phyloP scores from a whole-genome alignment of 805 yeast species.

The Lipomyces anomalus region DNA sequence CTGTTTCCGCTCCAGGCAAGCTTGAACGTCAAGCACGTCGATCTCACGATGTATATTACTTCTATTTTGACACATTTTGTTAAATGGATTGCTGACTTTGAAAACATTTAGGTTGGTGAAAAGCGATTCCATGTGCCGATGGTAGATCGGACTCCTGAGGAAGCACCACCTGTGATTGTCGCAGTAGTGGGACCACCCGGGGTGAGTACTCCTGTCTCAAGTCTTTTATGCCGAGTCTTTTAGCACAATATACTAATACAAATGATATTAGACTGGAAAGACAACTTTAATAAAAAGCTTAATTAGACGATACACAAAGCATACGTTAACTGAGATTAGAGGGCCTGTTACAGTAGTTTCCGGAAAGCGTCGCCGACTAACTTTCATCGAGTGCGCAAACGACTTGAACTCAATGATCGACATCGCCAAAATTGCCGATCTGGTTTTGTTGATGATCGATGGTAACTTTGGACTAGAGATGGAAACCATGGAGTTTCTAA shows the following conservation, averaged over 20 bases:
- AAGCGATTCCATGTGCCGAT: conserved; percentile 90
- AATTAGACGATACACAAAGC: conserved; percentile 81
- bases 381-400: conserved; percentile 87
- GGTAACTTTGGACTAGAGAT: conserved; percentile 98
- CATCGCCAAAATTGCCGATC: conserved; percentile 90
- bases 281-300: conserved; percentile 86
- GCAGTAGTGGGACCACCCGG: conserved; percentile 99
- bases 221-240: not conserved
- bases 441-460: conserved; percentile 82
- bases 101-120: conserved; percentile 47
- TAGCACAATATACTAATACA: too few species aligned
- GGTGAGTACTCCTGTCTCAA: conserved; percentile 9
- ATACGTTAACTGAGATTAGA: conserved; percentile 74
- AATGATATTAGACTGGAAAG: conserved; percentile 63
- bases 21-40: conserved; percentile 78
- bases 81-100: not conserved
- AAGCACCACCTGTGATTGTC: conserved; percentile 91
- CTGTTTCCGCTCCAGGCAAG: conserved; percentile 79
- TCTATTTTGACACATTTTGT: not conserved
- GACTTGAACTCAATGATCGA: conserved; percentile 95
- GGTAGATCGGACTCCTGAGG: conserved; percentile 96
- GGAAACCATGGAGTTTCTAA: conserved; percentile 99
- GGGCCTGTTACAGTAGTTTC: conserved; percentile 97
- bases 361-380: conserved; percentile 80
- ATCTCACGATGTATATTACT: conserved; percentile 55